A percentile compares a stretch with the other conserved stretches of the same genome.
These are phyloP conservation scores for Pythium brassicae DNA, from an alignment of 352 stramenopile species.

Conservation along the genomic window DNA sequence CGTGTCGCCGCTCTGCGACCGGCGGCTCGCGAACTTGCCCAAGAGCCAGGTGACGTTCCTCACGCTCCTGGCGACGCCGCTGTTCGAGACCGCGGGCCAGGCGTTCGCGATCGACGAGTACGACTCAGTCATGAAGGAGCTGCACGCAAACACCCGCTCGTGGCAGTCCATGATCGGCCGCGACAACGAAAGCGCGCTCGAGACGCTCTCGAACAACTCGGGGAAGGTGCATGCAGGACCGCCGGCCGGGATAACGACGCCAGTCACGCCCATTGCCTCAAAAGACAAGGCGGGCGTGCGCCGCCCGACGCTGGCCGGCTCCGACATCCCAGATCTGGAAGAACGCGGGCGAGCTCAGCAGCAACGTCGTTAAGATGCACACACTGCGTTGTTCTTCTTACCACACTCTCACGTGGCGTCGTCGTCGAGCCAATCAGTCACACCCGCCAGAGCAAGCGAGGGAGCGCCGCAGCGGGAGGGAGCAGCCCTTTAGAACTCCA, in stretches of 20 bases:
- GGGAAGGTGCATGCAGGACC: slow-evolving; percentile 6
- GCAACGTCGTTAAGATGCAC: neutral
- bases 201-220: slow-evolving; percentile 30
- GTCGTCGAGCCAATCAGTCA: neutral
- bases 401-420: neutral
- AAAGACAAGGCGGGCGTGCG: slow-evolving; percentile 10
- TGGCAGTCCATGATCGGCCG: slow-evolving; percentile 47
- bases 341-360: neutral
- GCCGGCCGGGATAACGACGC: neutral
- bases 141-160: slow-evolving; percentile 44
- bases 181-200: slow-evolving; percentile 16
- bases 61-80: slow-evolving; percentile 50
- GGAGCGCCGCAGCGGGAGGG: too few species aligned
- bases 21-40: slow-evolving; percentile 48
- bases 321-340: slow-evolving; percentile 5
- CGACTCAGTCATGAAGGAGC: slow-evolving; percentile 35
- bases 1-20: slow-evolving; percentile 58
- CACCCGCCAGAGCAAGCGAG: too few species aligned
- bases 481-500: slow-evolving; percentile 27
- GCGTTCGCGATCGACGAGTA: slow-evolving; percentile 65
- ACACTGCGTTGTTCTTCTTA: neutral
- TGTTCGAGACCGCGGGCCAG: slow-evolving; percentile 57
- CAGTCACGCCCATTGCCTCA: neutral
- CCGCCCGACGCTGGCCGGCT: neutral
- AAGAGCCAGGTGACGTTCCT: slow-evolving; percentile 67